Conservation (phyloP, 768 basidiomycete genomes). For the Pleurotus djamor region DNA sequence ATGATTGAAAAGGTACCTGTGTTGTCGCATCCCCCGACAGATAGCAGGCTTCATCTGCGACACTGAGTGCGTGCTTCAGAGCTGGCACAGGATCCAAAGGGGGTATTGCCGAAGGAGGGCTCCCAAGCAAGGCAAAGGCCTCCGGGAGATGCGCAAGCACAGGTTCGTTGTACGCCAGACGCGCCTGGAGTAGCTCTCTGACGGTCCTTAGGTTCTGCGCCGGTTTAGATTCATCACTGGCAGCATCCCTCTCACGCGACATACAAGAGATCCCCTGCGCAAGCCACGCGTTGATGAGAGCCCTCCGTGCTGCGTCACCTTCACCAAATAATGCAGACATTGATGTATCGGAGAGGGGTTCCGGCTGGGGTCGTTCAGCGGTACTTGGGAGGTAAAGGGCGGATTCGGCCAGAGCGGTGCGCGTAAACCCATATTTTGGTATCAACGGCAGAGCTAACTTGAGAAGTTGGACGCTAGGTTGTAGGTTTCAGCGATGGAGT, state of each 20-base stretch:
- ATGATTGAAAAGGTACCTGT: constrained; percentile 42
- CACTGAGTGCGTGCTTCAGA: constrained; percentile 52
- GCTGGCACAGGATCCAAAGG: constrained; percentile 61
- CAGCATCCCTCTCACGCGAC: constrained; percentile 15
- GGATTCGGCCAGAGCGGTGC: constrained; percentile 63
- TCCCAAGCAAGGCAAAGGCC: constrained; percentile 73
- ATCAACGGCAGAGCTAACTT: constrained; percentile 65
- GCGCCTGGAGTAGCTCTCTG: constrained; percentile 48
- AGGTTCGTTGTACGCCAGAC: constrained; percentile 67
- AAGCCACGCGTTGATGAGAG: constrained; percentile 73
- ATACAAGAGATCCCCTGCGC: constrained; percentile 61
- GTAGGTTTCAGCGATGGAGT: not conserved
- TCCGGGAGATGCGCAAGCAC: constrained; percentile 67
- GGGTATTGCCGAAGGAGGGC: constrained; percentile 44
- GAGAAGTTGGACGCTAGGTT: constrained; percentile 35
- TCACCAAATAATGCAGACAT: constrained; percentile 72
- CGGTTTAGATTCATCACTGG: not conserved
- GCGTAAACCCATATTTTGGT: constrained; percentile 69
- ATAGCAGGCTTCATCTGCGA: constrained; percentile 75
- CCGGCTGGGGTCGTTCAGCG: constrained; percentile 31
- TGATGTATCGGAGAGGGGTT: constrained; percentile 68
- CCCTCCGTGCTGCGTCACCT: constrained; percentile 63
- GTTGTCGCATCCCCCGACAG: constrained; percentile 49
- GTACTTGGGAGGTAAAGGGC: constrained; percentile 47
- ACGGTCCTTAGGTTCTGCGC: constrained; percentile 25